Percentiles rank a stretch among this genome's conserved stretches.
Evolutionary conservation across 306 rosid genomes (phyloP).

Genomic region (Vicia faba): DNA sequence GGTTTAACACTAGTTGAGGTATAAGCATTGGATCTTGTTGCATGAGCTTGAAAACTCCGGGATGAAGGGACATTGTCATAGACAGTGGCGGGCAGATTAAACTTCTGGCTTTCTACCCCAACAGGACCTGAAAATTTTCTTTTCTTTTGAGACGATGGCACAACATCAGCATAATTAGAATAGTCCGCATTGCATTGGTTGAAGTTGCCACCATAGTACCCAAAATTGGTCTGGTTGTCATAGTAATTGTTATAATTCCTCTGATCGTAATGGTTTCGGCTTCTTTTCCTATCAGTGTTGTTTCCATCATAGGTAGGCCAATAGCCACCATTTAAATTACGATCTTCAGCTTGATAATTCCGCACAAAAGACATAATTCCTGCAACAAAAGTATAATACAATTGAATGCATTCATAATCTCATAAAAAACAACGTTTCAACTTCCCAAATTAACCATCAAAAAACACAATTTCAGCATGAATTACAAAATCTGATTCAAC

Average conservation of each 20-base stretch:
- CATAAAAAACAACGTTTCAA: not conserved
- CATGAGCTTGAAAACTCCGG: slow-evolving; percentile 45
- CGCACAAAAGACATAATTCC: slow-evolving; percentile 69
- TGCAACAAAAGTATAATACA: slow-evolving; percentile 38
- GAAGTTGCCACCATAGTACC: slow-evolving; percentile 42
- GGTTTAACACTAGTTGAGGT: slow-evolving; percentile 59
- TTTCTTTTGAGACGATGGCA: slow-evolving; percentile 60
- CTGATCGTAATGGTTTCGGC: slow-evolving; percentile 48
- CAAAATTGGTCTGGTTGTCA: slow-evolving; percentile 44
- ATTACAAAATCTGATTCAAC: slow-evolving; percentile 23
- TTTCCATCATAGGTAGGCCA: slow-evolving; percentile 53
- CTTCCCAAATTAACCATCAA: too few relatives aligned
- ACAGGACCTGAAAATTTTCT: slow-evolving; percentile 69
- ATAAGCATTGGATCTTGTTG: slow-evolving; percentile 50
- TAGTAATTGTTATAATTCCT: slow-evolving; percentile 44
- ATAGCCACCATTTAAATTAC: slow-evolving; percentile 46
- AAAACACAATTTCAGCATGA: not conserved
- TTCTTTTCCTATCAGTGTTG: slow-evolving; percentile 54
- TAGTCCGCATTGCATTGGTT: slow-evolving; percentile 39
- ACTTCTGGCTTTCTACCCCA: slow-evolving; percentile 65
- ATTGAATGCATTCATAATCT: not conserved
- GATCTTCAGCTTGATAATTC: slow-evolving; percentile 60
- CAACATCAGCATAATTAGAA: slow-evolving; percentile 46
- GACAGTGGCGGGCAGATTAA: slow-evolving; percentile 47
- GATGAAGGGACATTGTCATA: slow-evolving; percentile 47